A percentile compares a stretch with the other conserved stretches of the same genome.
Conservation (phyloP, 2,329 filamentous ascomycete genomes). For the Ilyonectria destructans region DNA sequence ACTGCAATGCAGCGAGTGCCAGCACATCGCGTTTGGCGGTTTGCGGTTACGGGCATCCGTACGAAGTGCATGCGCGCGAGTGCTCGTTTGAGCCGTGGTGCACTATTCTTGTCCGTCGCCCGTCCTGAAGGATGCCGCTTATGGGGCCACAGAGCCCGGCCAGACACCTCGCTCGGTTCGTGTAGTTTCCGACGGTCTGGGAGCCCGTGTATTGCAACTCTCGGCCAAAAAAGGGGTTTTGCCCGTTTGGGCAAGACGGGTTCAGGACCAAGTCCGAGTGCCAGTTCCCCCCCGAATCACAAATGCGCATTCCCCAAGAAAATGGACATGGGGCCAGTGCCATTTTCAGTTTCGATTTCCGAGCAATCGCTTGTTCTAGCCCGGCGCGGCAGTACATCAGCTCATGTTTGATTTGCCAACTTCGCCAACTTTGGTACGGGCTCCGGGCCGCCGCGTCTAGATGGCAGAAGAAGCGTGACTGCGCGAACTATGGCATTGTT, state of each 20-base stretch:
- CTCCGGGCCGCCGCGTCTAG: not conserved
- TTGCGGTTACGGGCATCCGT: not conserved
- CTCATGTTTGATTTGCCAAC: not conserved
- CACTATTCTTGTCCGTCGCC: not conserved
- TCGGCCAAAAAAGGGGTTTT: slow-evolving; percentile 3
- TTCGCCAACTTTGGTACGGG: not conserved
- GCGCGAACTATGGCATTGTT: not conserved
- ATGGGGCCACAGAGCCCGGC: not conserved
- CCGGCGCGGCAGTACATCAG: not conserved
- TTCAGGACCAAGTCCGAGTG: not conserved
- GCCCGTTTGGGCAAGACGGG: not conserved
- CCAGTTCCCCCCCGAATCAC: not conserved
- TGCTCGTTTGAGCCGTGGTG: not conserved
- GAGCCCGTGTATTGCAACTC: not conserved
- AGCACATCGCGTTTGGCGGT: not conserved
- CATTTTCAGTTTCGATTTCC: not conserved
- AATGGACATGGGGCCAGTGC: not conserved
- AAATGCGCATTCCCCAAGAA: not conserved
- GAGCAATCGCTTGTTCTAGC: not conserved
- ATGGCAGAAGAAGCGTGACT: not conserved
- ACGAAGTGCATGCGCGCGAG: not conserved
- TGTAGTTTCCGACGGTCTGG: not conserved
- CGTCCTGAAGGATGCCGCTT: not conserved
- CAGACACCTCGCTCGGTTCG: not conserved
- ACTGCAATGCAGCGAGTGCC: not conserved